Percentiles rank a stretch among this genome's conserved stretches.
phyloP scores from a whole-genome alignment of 768 basidiomycete species.

The Suillus sp. region DNA sequence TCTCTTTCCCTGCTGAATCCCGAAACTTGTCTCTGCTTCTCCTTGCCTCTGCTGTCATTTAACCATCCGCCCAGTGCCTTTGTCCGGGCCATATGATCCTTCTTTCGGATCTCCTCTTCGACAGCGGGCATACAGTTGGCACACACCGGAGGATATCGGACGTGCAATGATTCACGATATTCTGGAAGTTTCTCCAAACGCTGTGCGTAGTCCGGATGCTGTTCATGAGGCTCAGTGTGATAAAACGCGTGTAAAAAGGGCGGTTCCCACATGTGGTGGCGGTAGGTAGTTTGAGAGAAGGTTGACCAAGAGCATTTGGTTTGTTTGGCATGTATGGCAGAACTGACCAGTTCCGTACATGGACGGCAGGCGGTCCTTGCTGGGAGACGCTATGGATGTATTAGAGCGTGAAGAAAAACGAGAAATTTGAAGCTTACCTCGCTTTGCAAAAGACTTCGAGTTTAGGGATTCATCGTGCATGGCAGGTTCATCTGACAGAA shows the following conservation, averaged over 20 bases:
- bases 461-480: slow-evolving; percentile 85
- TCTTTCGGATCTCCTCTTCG: slow-evolving; percentile 76
- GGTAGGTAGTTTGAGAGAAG: slow-evolving; percentile 90
- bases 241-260: slow-evolving; percentile 12
- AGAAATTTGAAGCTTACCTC: slow-evolving; percentile 49
- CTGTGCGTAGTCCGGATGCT: slow-evolving; percentile 74
- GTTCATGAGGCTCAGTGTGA: slow-evolving; percentile 14
- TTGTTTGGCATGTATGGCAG: slow-evolving; percentile 90
- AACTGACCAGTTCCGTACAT: slow-evolving; percentile 62
- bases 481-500: slow-evolving; percentile 83
- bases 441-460: slow-evolving; percentile 63
- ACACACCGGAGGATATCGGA: slow-evolving; percentile 89
- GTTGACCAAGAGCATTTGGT: slow-evolving; percentile 85
- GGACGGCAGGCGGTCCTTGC: slow-evolving; percentile 68
- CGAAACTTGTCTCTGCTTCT: slow-evolving; percentile 51
- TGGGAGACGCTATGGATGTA: slow-evolving; percentile 55
- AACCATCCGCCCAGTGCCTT: slow-evolving; percentile 75
- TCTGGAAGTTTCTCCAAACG: slow-evolving; percentile 65
- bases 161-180: slow-evolving; percentile 74
- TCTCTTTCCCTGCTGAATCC: slow-evolving; percentile 43
- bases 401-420: slow-evolving; percentile 2
- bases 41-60: slow-evolving; percentile 66
- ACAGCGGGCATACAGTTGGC: slow-evolving; percentile 72
- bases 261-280: slow-evolving; percentile 60
- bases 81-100: slow-evolving; percentile 80